Evolutionary conservation across 2,329 filamentous ascomycete species (phyloP), one percentile per base, ranked within the genome.

Genomic region (Thelonectria discophora): DNA sequence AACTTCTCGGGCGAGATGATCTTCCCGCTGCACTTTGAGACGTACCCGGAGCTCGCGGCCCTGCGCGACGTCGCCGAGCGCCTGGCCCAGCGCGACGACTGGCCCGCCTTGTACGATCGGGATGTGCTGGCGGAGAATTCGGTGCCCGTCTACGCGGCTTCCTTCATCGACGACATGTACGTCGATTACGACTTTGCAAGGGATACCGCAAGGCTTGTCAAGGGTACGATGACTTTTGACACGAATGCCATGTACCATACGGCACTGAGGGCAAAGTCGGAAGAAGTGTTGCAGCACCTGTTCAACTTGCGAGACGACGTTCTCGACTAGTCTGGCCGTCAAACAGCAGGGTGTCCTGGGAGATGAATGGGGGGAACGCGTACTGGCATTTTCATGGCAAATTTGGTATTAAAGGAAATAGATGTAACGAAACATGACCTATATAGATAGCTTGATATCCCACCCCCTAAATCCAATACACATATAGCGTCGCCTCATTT

Each of bases 1-100:
- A 91, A 86, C 76, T 97, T 97, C 78, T 93, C 92, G 0, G 93
- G 94, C 62, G 94, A 98, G 79, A 97, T 97, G 93, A 86, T 97
- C 52, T 97, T 88, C 75, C 90, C 91, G 1, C 90, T 91, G 76
- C 91, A 94, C 83, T 94, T 97, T 68, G 87, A 93, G 39, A 89
- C 89, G 15, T 94, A 92, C 72, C 82, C 87, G 1, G 93, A 96
- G 75, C 86, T 98, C 18, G 79, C 79, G n/a, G 80, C 86, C 59
- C 77, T 98, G 48, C 85, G 84, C 56, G 81, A 86, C 11, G 89
- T 88, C 0, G 93, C 92, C 0, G 81, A 94, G 9, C 81, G 88
- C 20, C 81, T 97, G 24, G 94, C 94, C 1, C 72, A 81, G 1
- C 85, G 86, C 46, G 77, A 83, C 5, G 84, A 89, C 63, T 97